These are phyloP conservation scores for Clarkia xantiana DNA, from an alignment of 345 rosid genomes.

Conservation along the genomic window DNA sequence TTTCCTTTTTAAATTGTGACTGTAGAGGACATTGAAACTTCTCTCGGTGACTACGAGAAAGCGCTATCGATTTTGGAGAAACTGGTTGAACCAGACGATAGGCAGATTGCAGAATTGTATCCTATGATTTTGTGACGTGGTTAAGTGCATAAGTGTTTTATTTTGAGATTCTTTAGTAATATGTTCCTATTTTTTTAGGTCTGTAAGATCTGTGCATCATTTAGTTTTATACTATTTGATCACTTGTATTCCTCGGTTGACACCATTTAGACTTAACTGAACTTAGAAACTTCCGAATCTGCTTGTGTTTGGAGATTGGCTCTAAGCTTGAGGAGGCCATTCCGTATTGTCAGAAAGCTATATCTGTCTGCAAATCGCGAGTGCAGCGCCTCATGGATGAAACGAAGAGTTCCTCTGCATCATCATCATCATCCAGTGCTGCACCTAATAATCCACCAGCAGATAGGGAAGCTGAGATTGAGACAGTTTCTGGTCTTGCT, in stretches of 20 bases:
- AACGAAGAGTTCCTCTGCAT: slow-evolving; percentile 36
- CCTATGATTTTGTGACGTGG: slow-evolving; percentile 19
- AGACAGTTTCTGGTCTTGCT: slow-evolving; percentile 44
- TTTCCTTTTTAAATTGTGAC: background rate
- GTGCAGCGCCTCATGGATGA: slow-evolving; percentile 46
- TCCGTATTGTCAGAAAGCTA: slow-evolving; percentile 65
- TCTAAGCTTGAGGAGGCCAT: slow-evolving; percentile 63
- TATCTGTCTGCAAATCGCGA: slow-evolving; percentile 55
- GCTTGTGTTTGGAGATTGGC: slow-evolving; percentile 76
- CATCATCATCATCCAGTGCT: slow-evolving; percentile 35
- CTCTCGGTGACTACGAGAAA: slow-evolving; percentile 65
- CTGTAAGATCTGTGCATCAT: too few relatives aligned
- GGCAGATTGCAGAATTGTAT: slow-evolving; percentile 83
- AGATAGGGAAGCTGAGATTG: slow-evolving; percentile 70
- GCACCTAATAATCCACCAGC: slow-evolving; percentile 17
- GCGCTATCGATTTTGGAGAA: slow-evolving; percentile 57
- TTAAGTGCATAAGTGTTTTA: background rate
- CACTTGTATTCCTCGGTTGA: background rate
- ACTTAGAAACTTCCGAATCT: slow-evolving; percentile 72
- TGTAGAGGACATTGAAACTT: slow-evolving; percentile 90
- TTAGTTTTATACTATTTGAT: background rate
- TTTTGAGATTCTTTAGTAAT: background rate
- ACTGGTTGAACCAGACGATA: slow-evolving; percentile 79
- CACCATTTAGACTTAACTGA: slow-evolving; percentile 27
- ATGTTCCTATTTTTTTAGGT: background rate